phyloP scores from a whole-genome alignment of 768 basidiomycete species.

The Amanita exitialis region DNA sequence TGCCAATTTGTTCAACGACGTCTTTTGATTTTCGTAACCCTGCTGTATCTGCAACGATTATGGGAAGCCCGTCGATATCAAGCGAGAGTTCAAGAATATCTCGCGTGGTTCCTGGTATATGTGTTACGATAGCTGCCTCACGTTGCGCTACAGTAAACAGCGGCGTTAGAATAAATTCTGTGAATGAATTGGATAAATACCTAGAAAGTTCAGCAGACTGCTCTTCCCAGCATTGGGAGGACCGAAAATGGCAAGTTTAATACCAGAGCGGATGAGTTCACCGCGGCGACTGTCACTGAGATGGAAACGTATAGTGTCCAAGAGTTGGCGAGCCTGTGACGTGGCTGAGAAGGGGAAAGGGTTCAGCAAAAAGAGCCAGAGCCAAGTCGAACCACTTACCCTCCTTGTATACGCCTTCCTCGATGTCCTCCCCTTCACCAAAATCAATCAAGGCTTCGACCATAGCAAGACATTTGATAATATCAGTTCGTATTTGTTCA shows the following conservation, averaged over 20 bases:
- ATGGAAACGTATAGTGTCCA: slow-evolving; percentile 40
- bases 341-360: slow-evolving; percentile 32
- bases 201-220: slow-evolving; percentile 76
- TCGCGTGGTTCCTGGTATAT: slow-evolving; percentile 81
- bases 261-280: slow-evolving; percentile 75
- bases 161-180: not conserved
- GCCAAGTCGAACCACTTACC: slow-evolving; percentile 29
- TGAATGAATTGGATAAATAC: slow-evolving; percentile 25
- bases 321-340: slow-evolving; percentile 36
- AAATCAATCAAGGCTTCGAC: slow-evolving; percentile 91
- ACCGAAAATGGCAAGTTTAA: slow-evolving; percentile 82
- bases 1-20: slow-evolving; percentile 71
- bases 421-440: slow-evolving; percentile 85
- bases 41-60: slow-evolving; percentile 79
- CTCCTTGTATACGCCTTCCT: slow-evolving; percentile 67
- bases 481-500: slow-evolving; percentile 51
- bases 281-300: slow-evolving; percentile 67
- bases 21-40: slow-evolving; percentile 66
- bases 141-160: slow-evolving; percentile 48
- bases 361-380: slow-evolving; percentile 1
- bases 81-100: slow-evolving; percentile 80
- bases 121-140: slow-evolving; percentile 84
- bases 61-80: slow-evolving; percentile 81
- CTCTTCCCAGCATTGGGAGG: slow-evolving; percentile 95
- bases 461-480: slow-evolving; percentile 65